Conservation (phyloP, 2,329 filamentous ascomycete genomes). For the Hypoxylon sp. region DNA sequence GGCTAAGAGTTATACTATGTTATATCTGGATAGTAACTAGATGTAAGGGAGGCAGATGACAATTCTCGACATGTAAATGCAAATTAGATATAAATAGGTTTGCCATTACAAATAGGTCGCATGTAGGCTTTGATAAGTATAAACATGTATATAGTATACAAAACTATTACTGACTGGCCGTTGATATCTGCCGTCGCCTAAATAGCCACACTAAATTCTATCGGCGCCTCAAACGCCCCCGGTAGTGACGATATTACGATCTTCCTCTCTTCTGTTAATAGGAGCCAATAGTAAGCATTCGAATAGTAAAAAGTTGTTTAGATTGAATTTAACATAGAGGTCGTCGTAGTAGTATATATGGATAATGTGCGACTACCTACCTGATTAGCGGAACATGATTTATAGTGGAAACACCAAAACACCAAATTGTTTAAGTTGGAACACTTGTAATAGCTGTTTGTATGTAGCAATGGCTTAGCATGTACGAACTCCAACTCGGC, state of each 20-base stretch:
- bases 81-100: neutral
- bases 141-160: neutral
- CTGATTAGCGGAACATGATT: neutral
- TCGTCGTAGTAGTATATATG: neutral
- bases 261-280: neutral
- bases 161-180: neutral
- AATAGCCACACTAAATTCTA: neutral
- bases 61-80: neutral
- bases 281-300: neutral
- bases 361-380: neutral
- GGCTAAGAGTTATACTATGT: neutral
- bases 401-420: too few species aligned
- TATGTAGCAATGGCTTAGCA: neutral
- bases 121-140: too few species aligned
- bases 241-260: neutral
- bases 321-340: neutral
- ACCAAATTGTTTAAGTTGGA: too few species aligned
- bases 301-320: neutral
- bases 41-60: neutral
- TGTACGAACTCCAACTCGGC: conserved; percentile 1
- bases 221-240: neutral
- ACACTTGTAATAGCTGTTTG: neutral
- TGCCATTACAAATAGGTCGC: too few species aligned
- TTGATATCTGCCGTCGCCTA: neutral
- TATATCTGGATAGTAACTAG: neutral